Evolutionary conservation across 306 rosid species (phyloP), one percentile per base, ranked within the genome.

Genomic region (Calophaca sinica): DNA sequence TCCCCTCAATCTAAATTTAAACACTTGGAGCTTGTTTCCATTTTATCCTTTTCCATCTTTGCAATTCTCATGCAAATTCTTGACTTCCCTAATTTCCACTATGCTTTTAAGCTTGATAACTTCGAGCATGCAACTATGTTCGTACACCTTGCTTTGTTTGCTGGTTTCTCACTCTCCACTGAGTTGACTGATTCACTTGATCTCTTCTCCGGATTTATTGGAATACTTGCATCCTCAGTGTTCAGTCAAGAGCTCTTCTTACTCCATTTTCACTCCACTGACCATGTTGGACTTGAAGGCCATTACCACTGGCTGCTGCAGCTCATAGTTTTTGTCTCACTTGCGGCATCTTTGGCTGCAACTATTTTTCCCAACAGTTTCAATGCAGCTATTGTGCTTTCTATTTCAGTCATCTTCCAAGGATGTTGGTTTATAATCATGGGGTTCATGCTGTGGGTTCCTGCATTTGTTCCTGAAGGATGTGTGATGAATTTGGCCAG

Each of bases 111-210:
- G 83, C 91, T 87, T 60, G 83, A 87, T 82, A 87, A 81, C 89
- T 84, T 89, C 26, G 97, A 91, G 85, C 97, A 89, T 78, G 98
- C 97, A 52, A 89, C 97, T 66, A 91, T 94, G 94, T 94, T 91
- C 88, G 76, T 91, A 81, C 96, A 94, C 84, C 93, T 91, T 26
- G 87, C 87, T 68, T 53, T 91, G 69, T 94, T 91, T 82, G 87
- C 96, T 3, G 89, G 97, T 26, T 94, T 89, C 68, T 46, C 84
- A 31, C 89, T 94, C 82, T 86, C 79, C 10, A 73, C 85, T 0
- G 97, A 91, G 81, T 72, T 91, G 55, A 87, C 80, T 14, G 86
- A 76, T 80, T 86, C 94, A 3, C 60, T 85, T 39, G 84, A 84
- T 7, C 80, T 77, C 65, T 82, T 89, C 42, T 89, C 93, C 33